Base-by-base conservation (phyloP, 2,329 filamentous ascomycete genomes). In the Nannizzia gypsea region DNA sequence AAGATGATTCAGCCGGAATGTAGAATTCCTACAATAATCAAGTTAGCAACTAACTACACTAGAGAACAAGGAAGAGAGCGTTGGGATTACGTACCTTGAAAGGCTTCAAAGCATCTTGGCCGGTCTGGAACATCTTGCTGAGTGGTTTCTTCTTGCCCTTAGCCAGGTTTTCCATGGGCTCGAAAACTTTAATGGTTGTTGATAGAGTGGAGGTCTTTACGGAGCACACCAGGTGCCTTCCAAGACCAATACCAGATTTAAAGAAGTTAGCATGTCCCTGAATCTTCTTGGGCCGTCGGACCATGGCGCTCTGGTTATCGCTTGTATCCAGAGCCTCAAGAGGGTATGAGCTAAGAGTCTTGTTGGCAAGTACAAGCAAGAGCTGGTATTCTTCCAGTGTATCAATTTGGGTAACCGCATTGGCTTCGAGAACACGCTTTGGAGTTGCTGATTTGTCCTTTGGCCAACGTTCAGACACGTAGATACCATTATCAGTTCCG, bases 181-280 rank as follows among this genome's bases (percentile, higher is more conserved):
- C 92, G 74, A 90, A 97, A n/a, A 97, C 93, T 76, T 97, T 97
- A 78, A 99, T 96, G 1, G 92, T 97, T 13, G 90, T 95, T 58
- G 90, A 96, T 34, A 97, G 78, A 2, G 91, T 89, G 17, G 88
- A 92, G 44, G 90, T 95, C 78, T 96, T 97, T 69, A 97, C 93
- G 66, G 90, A 95, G 75, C 92, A 97, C 31, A 99, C 93, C 59
- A 99, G 80, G 71, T 97, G 93, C 63, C 93, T 84, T 36, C 93
- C 91, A 62, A 96, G 81, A 70, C 93, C 97, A 68, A 96, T 95
- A 42, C 93, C 93, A 17, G 90, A 88, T 76, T 95, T 96, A 84
- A 99, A 99, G 78, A 97, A 99, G 73, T 92, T 96, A 74, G 92
- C 95, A 75, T 96, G 91, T 67, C 89, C 95, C 73, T 91, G 88